These are phyloP conservation scores for Zygosaccharomyces pseudobailii DNA, from an alignment of 1,139 yeast genomes.

Conservation along the genomic window DNA sequence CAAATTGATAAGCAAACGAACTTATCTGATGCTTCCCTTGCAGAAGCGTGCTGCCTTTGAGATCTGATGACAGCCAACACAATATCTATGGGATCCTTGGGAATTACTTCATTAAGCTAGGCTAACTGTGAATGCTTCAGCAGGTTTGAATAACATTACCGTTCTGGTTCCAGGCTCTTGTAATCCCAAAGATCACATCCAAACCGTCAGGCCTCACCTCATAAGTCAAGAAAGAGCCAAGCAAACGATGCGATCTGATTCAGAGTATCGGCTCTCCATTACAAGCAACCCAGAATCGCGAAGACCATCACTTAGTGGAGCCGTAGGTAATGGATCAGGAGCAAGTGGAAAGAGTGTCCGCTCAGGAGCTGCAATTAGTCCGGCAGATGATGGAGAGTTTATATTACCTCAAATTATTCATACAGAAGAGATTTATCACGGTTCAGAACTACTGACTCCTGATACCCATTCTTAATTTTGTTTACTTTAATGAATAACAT, in stretches of 20 bases:
- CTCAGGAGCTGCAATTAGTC: constrained; percentile 3
- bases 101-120: too few relatives aligned
- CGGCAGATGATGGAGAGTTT: constrained; percentile 18
- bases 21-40: too few relatives aligned
- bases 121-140: too few relatives aligned
- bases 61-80: too few relatives aligned
- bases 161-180: too few relatives aligned
- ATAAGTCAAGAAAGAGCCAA: constrained; percentile 18
- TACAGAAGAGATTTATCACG: constrained; percentile 42
- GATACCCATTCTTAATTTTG: constrained; percentile 46
- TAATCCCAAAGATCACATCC: too few relatives aligned
- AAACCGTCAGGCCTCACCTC: not conserved
- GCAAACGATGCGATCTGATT: constrained; percentile 22
- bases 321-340: constrained; percentile 8
- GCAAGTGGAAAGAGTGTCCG: constrained; percentile 4
- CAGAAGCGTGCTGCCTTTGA: too few relatives aligned
- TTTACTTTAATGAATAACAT: constrained; percentile 54
- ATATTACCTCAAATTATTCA: constrained; percentile 29
- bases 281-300: constrained; percentile 34
- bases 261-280: constrained; percentile 31
- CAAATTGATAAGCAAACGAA: too few relatives aligned
- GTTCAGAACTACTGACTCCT: constrained; percentile 45
- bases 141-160: too few relatives aligned
- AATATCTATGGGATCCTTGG: too few relatives aligned
- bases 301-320: constrained; percentile 30